phyloP scores from a whole-genome alignment of 768 basidiomycete species.

The Coprinopsis marcescibilis region DNA sequence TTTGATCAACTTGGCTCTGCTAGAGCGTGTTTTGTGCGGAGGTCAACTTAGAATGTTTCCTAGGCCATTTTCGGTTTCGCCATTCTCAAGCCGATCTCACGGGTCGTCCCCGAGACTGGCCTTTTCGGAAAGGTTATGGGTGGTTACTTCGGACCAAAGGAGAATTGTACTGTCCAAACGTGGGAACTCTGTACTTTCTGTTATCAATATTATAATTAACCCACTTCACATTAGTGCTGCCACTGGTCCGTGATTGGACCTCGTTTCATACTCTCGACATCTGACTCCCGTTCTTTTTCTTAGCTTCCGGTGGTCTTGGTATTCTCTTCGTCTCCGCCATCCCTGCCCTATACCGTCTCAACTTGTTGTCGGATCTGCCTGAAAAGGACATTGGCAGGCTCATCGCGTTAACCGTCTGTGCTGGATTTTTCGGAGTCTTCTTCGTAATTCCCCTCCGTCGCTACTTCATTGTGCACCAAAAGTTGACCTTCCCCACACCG shows the following conservation, averaged over 20 bases:
- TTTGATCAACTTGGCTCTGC: not conserved
- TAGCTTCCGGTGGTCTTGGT: slow-evolving; percentile 52
- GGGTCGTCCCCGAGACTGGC: slow-evolving; percentile 40
- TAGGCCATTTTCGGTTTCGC: slow-evolving; percentile 55
- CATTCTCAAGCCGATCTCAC: slow-evolving; percentile 53
- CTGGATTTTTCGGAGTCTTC: slow-evolving; percentile 58
- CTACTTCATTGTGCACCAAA: slow-evolving; percentile 59
- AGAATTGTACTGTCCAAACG: slow-evolving; percentile 60
- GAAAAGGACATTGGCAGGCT: slow-evolving; percentile 48
- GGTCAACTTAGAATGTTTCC: slow-evolving; percentile 1
- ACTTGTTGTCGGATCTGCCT: slow-evolving; percentile 40
- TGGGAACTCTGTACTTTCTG: slow-evolving; percentile 12
- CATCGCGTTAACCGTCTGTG: slow-evolving; percentile 47
- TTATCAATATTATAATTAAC: not conserved
- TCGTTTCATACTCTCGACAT: too few species aligned
- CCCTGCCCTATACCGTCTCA: slow-evolving; percentile 55
- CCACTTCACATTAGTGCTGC: slow-evolving; percentile 33
- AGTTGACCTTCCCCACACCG: slow-evolving; percentile 58
- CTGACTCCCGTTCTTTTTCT: too few species aligned
- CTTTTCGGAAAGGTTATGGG: slow-evolving; percentile 40
- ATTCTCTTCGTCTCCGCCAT: slow-evolving; percentile 55
- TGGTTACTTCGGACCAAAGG: slow-evolving; percentile 59
- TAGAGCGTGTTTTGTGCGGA: not conserved
- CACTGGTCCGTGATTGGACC: slow-evolving; percentile 29
- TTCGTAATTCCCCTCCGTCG: slow-evolving; percentile 61